Base-by-base conservation (phyloP, 2,329 filamentous ascomycete species). In the Calycina marina region DNA sequence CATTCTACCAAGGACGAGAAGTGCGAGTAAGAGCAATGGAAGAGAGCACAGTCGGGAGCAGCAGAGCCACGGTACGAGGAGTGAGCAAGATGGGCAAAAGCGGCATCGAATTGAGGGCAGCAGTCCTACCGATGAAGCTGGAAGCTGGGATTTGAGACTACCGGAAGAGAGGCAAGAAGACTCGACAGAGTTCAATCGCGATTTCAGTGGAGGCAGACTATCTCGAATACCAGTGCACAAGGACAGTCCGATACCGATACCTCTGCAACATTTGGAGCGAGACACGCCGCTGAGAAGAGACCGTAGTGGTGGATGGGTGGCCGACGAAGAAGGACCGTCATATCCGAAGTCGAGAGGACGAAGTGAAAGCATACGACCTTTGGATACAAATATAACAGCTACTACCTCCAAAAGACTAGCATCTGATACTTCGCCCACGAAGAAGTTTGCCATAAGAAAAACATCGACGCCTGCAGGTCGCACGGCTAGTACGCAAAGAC, bases 201-300 rank as follows among this genome's bases (percentile, higher is more conserved):
- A 63, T 44, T 55, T 58, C 49, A 69, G 56, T 56, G 68, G 45
- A 43, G 59, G 52, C 41, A 69, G 63, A 60, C 70, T 58, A 60
- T 93, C 88, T 27, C 75, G 83, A 33, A 94, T 98, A 51, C 90
- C 90, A 1, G 67, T 96, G 22, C 75, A 84, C 17, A 86, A 83
- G 47, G 62, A 69, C 10, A 93, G 83, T 51, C 79, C 81, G 2
- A 68, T 73, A 13, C 84, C 85, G 8, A 76, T 92, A 37, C 70
- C 81, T 2, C 55, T 69, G 31, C 72, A 78, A 30, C 72, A 77
- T 41, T 62, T 83, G 28, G 85, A 88, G 43, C 72, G 85, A 41
- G 78, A 84, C 45, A 74, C 71, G 14, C 74, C 73, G 14, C 61
- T 77, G 27, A 59, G 67, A 34, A 71, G 85, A 35, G 71, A 67